phyloP scores from a whole-genome alignment of 192 early-diverging fungal species.

The Coemansia sp. region DNA sequence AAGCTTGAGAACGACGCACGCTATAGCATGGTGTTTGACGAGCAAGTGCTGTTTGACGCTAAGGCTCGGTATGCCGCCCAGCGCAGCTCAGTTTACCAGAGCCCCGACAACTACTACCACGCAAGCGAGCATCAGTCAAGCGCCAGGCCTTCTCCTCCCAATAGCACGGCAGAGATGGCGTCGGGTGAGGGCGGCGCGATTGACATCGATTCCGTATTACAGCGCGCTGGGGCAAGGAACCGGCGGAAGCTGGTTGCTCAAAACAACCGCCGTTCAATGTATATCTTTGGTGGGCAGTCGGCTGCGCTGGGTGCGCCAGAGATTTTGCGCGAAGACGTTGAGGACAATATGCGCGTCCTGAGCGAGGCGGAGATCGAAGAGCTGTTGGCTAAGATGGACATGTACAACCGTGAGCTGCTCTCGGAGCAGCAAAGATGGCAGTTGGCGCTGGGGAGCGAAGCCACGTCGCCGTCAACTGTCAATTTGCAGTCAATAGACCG shows the following conservation, averaged over 20 bases:
- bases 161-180: not conserved
- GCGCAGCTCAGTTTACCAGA: constrained; percentile 51
- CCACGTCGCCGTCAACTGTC: not conserved
- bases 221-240: constrained; percentile 36
- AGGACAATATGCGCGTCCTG: constrained; percentile 51
- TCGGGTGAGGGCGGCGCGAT: constrained; percentile 11
- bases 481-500: constrained; percentile 33
- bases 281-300: constrained; percentile 18
- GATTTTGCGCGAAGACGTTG: constrained; percentile 40
- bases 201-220: constrained; percentile 37
- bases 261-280: constrained; percentile 51
- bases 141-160: not conserved
- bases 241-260: constrained; percentile 41
- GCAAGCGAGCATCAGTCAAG: not conserved
- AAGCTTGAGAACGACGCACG: constrained; percentile 47
- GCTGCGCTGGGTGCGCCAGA: not conserved
- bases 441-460: not conserved
- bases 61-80: constrained; percentile 48
- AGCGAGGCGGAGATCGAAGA: constrained; percentile 39
- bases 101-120: constrained; percentile 17
- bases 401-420: constrained; percentile 51
- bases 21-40: constrained; percentile 40
- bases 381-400: constrained; percentile 43
- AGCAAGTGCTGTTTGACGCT: constrained; percentile 40
- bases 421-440: constrained; percentile 43